A percentile compares a stretch with the other conserved stretches of the same genome.
phyloP scores from a whole-genome alignment of 306 rosid genomes.

The Castanospermum australe region DNA sequence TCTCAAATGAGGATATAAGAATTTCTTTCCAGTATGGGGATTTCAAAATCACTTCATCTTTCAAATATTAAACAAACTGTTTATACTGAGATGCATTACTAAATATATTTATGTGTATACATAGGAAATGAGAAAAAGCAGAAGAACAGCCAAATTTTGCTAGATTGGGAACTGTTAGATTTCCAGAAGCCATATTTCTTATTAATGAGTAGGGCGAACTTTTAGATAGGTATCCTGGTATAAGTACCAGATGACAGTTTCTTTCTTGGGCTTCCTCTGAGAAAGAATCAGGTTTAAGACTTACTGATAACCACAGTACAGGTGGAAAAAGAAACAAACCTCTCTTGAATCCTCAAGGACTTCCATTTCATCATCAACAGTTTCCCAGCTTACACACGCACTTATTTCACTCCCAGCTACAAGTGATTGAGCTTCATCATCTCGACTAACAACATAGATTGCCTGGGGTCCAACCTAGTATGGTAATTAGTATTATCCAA shows the following conservation, averaged over 20 bases:
- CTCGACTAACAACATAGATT: conserved; percentile 97
- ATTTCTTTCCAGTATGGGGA: not conserved
- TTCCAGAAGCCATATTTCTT: not conserved
- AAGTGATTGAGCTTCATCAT: conserved; percentile 89
- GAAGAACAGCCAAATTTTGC: conserved; percentile 2
- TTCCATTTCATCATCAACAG: conserved; percentile 84
- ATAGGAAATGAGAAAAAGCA: not conserved
- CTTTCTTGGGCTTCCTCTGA: conserved; percentile 22
- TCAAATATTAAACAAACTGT: not conserved
- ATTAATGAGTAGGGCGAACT: not conserved
- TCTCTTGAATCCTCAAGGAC: conserved; percentile 52
- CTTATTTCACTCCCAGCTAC: conserved; percentile 90
- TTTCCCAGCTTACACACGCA: conserved; percentile 99
- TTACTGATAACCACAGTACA: conserved; percentile 18
- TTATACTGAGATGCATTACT: not conserved
- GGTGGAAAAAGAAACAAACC: conserved; percentile 54
- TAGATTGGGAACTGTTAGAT: conserved; percentile 6
- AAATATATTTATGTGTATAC: not conserved
- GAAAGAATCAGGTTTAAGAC: conserved; percentile 17
- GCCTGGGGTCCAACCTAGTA: conserved; percentile 99
- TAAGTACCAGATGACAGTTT: conserved; percentile 8
- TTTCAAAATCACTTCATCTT: conserved; percentile 3
- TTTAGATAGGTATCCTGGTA: not conserved
- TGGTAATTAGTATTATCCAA: no score
- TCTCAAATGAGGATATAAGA: not conserved